Base-by-base conservation (phyloP, 1,284 basidiomycete species). In the Ustilago crameri region DNA sequence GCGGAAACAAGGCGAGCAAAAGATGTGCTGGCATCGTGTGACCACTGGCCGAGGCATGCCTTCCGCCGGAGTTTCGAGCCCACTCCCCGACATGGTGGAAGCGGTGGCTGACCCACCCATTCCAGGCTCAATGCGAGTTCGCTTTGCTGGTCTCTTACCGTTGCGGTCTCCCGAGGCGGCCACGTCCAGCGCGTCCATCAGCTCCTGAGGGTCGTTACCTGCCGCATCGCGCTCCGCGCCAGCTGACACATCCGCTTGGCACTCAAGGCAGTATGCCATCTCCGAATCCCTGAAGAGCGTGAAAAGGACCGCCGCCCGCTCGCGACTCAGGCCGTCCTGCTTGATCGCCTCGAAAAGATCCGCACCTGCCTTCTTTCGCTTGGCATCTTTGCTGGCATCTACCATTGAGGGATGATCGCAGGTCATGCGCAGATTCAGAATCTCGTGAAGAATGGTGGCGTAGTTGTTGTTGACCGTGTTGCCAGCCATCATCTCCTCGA, bases 391-490 rank as follows among this genome's bases (percentile, higher is more conserved):
- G 69, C 68, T 80, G 22, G 83, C 84, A 81, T 91, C 87, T 1
- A 97, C 92, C 34, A 99, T 88, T 76, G 95, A 93, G 74, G 90
- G 92, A 84, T 98, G 95, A 82, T 97, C 93, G 85, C 96, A 98
- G 50, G 97, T 97, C 86, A 98, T 94, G 38, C 96, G 91, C 37
- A 99, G 87, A 26, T 78, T 79, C 30, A 75, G 67, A 48, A 83
- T 83, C 86, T 95, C 95, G 85, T 97, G 95, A 71, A 99, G 85
- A 76, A 98, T 96, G 51, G 94, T 93, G 60, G 96, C 95, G 78
- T 97, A 98, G 82, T 97, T 97, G 88, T 95, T 95, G 89, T 93
- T 93, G 35, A 84, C 80, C 49, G 96, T 90, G 83, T 95, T 92
- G 76, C 92, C 91, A 82, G 91, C 91, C 83, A 90, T 87, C 57